These are phyloP conservation scores for Polytrichum commune DNA, from an alignment of 225 moss, liverwort and hornwort genomes.

Conservation along the genomic window DNA sequence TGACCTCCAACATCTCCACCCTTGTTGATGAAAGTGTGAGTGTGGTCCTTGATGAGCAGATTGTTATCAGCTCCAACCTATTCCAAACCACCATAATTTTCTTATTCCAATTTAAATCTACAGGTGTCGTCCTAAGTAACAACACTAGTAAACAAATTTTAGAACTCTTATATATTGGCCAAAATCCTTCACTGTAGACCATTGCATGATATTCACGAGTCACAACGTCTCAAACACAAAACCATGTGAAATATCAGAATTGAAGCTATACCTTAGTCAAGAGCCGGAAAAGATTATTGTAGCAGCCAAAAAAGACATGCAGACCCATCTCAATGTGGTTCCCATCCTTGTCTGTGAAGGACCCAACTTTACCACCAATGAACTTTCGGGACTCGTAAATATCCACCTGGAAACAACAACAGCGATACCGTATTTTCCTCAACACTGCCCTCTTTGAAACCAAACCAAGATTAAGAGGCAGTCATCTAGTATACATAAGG, in stretches of 20 bases:
- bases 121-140: too few relatives aligned
- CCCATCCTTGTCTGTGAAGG: constrained; percentile 74
- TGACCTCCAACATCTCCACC: constrained; percentile 86
- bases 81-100: not conserved
- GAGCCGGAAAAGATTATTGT: constrained; percentile 94
- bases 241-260: not conserved
- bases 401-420: constrained; percentile 59
- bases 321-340: constrained; percentile 98
- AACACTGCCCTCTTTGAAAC: too few relatives aligned
- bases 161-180: too few relatives aligned
- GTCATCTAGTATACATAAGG: too few relatives aligned
- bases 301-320: constrained; percentile 96
- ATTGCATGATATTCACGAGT: constrained; percentile 1
- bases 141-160: too few relatives aligned
- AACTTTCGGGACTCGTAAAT: constrained; percentile 90
- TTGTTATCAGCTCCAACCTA: constrained; percentile 91
- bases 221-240: not conserved
- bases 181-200: not conserved
- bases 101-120: not conserved
- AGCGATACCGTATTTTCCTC: constrained; percentile 3
- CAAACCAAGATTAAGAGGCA: too few relatives aligned
- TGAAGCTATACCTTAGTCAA: constrained; percentile 56
- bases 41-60: constrained; percentile 84
- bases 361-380: constrained; percentile 94
- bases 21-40: constrained; percentile 83